Percentiles rank a stretch among this genome's conserved stretches.
These are phyloP conservation scores for Trifolium subterraneum DNA, from an alignment of 306 rosid species.

Conservation along the genomic window DNA sequence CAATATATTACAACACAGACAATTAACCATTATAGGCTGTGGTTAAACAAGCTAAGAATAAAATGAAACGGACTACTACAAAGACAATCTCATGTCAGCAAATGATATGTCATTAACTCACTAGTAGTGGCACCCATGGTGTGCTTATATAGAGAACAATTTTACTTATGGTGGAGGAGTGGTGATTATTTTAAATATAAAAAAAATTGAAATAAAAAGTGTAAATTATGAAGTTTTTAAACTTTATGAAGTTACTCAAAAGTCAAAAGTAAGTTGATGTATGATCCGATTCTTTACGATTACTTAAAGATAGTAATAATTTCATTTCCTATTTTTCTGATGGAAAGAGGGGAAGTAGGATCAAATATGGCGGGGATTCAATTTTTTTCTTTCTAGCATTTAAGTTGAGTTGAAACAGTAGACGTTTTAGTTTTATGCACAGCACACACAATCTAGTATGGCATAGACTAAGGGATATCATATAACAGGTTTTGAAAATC, in stretches of 20 bases:
- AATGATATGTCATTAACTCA: background rate
- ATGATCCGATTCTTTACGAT: background rate
- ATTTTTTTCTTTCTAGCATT: background rate
- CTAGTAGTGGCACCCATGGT: background rate
- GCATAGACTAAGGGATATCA: background rate
- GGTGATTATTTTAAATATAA: no score
- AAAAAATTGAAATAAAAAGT: background rate
- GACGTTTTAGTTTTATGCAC: background rate
- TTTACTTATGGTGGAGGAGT: background rate
- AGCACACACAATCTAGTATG: background rate
- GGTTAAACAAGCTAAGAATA: background rate
- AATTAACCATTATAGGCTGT: background rate
- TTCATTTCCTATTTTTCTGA: background rate
- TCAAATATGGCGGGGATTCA: background rate
- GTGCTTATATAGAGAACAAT: background rate
- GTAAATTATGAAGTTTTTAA: background rate
- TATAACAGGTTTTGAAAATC: background rate
- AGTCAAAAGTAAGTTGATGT: background rate
- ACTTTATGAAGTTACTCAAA: background rate
- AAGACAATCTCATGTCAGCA: background rate
- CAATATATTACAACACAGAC: background rate
- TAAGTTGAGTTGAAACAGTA: background rate
- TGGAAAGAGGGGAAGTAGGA: background rate
- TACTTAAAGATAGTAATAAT: background rate
- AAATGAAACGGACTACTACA: background rate